phyloP scores from a whole-genome alignment of 768 basidiomycete species.

The Gloeophyllum trabeum region DNA sequence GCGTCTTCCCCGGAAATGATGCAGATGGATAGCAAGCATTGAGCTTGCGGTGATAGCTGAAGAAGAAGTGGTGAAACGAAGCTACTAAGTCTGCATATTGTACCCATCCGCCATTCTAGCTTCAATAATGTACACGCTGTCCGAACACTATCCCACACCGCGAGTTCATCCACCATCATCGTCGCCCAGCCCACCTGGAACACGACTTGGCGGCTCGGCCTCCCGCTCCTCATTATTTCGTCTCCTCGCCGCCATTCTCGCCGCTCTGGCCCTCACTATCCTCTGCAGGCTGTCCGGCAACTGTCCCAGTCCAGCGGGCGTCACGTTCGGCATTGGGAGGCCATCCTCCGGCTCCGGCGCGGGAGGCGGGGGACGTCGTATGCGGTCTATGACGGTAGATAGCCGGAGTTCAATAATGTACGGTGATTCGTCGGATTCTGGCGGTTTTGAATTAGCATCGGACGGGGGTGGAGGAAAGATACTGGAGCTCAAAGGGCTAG shows the following conservation, averaged over 20 bases:
- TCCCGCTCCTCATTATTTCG: conserved; percentile 11
- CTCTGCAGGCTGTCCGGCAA: conserved; percentile 32
- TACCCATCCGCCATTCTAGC: too few relatives aligned
- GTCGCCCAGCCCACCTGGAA: conserved; percentile 17
- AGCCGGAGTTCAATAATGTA: conserved; percentile 59
- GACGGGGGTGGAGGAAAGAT: too few relatives aligned
- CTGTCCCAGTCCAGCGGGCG: conserved; percentile 4
- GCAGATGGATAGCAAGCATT: conserved; percentile 52
- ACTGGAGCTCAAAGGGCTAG: neutral
- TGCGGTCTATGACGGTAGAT: conserved; percentile 37
- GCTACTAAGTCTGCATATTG: neutral
- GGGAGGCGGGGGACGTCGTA: conserved; percentile 42
- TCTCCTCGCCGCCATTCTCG: conserved; percentile 25
- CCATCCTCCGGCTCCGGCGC: conserved; percentile 7
- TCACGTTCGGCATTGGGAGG: conserved; percentile 13
- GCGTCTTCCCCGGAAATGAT: conserved; percentile 16
- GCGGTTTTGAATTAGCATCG: conserved; percentile 13
- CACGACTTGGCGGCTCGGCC: conserved; percentile 2
- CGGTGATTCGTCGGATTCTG: conserved; percentile 19
- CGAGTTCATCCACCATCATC: conserved; percentile 9
- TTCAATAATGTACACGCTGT: conserved; percentile 1
- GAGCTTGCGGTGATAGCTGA: conserved; percentile 6
- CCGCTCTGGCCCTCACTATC: conserved; percentile 34
- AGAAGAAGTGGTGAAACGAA: neutral
- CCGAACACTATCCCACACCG: conserved; percentile 2